Percentiles rank a stretch among this genome's conserved stretches.
Conservation (phyloP, 345 rosid species). For the Schrenkiella parvula region DNA sequence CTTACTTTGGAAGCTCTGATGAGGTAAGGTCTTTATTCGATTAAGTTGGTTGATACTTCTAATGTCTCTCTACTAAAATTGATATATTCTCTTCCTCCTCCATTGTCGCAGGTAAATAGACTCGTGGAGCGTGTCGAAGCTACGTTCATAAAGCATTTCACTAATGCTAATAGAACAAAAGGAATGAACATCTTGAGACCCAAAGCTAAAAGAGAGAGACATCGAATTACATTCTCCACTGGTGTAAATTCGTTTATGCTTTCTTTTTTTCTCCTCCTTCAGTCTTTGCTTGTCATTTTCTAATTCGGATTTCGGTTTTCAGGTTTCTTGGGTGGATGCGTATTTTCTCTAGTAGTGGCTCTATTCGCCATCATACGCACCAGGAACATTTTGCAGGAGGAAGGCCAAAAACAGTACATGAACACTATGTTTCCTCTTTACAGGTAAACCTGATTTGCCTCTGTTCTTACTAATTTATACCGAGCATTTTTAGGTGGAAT, state of each 20-base stretch:
- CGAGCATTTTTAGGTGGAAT: not conserved
- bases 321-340: constrained; percentile 60
- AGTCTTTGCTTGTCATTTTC: not conserved
- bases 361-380: constrained; percentile 39
- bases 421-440: constrained; percentile 59
- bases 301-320: not conserved
- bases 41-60: constrained; percentile 18
- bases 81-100: not conserved
- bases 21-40: constrained; percentile 1
- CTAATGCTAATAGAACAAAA: constrained; percentile 52
- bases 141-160: constrained; percentile 63
- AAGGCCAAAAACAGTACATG: constrained; percentile 44
- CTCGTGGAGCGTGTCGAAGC: constrained; percentile 61
- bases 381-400: constrained; percentile 29
- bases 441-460: constrained; percentile 32
- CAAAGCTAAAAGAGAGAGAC: constrained; percentile 49
- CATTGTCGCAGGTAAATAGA: constrained; percentile 33
- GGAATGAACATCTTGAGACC: constrained; percentile 67
- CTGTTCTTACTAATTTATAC: not conserved
- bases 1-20: constrained; percentile 52
- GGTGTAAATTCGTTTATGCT: constrained; percentile 26
- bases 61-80: not conserved
- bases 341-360: constrained; percentile 45
- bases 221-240: constrained; percentile 50
- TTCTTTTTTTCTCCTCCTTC: not conserved